Conservation (phyloP, 805 yeast genomes). For the Cyberlindnera mycetangii region DNA sequence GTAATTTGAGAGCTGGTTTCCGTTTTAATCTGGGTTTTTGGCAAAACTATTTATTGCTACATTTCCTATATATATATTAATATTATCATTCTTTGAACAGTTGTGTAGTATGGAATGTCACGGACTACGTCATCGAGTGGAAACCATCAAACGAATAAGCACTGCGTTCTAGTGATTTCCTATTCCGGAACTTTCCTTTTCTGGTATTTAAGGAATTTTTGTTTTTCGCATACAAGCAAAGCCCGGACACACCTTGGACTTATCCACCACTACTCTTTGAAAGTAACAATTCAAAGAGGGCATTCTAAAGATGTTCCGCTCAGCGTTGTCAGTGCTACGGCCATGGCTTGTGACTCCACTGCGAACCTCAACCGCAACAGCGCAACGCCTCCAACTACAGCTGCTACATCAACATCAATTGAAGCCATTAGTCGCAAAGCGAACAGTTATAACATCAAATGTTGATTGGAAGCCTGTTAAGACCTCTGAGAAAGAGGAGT, state of each 20-base stretch:
- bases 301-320: background rate
- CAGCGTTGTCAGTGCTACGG: slow-evolving; percentile 2
- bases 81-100: no score
- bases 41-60: no score
- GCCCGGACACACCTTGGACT: no score
- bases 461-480: slow-evolving; percentile 84
- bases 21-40: background rate
- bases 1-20: background rate
- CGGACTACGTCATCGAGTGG: no score
- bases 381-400: slow-evolving; percentile 2
- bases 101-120: no score
- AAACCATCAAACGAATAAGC: no score
- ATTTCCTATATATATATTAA: background rate
- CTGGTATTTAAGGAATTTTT: no score
- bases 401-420: background rate
- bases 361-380: background rate
- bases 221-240: no score
- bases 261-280: no score
- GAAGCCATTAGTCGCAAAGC: background rate
- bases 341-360: background rate
- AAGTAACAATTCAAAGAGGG: no score
- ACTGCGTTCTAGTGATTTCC: no score
- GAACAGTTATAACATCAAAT: slow-evolving; percentile 57
- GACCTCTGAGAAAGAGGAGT: slow-evolving; percentile 36
- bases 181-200: no score